phyloP scores from a whole-genome alignment of 257 asterid species.

The Lycium barbarum region DNA sequence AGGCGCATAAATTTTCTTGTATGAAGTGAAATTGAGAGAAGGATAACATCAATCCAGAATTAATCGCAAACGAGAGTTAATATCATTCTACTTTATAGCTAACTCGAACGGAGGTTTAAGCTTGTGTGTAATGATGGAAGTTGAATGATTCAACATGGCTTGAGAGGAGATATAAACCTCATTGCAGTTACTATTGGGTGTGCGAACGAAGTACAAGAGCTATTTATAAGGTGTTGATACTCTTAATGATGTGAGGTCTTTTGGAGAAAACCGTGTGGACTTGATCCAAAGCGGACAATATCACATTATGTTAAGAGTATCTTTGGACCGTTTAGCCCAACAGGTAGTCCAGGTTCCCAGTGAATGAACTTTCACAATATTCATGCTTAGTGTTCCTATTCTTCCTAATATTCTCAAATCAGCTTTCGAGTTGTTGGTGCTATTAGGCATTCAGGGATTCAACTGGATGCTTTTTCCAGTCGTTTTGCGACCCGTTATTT shows the following conservation, averaged over 20 bases:
- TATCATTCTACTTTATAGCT: not conserved
- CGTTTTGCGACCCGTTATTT: not conserved
- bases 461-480: not conserved
- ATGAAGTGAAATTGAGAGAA: not conserved
- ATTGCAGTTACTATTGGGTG: not conserved
- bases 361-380: not conserved
- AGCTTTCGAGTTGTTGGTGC: not conserved
- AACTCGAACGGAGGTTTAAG: not conserved
- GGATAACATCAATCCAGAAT: not conserved
- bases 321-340: no score
- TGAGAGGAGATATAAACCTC: not conserved
- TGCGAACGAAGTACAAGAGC: no score
- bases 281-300: no score
- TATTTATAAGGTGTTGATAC: no score
- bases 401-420: not conserved
- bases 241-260: no score
- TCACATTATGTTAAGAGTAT: no score
- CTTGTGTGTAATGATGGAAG: not conserved
- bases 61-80: not conserved
- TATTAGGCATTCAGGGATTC: not conserved
- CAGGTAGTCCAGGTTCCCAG: not conserved
- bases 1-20: not conserved
- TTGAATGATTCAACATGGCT: not conserved
- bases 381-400: not conserved
- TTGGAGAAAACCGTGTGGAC: no score